Conservation (phyloP, 2,329 filamentous ascomycete species). For the Hortaea werneckii region DNA sequence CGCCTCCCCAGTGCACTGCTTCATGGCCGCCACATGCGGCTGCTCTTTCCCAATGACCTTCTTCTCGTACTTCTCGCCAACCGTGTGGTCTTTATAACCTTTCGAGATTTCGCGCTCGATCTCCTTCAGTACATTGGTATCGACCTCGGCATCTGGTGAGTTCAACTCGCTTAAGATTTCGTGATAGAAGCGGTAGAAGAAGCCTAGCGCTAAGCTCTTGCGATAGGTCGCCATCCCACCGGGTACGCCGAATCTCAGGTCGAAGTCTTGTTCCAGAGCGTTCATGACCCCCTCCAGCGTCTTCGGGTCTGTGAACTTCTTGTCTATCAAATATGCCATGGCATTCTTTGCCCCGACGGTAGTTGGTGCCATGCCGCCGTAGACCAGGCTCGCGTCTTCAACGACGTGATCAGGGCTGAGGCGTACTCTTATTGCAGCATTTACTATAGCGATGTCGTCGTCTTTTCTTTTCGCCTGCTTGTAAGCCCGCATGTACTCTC, state of each 20-base stretch:
- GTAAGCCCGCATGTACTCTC: constrained; percentile 80
- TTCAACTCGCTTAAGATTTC: constrained; percentile 60
- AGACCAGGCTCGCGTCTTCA: constrained; percentile 67
- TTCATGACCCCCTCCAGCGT: constrained; percentile 87
- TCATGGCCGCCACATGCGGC: constrained; percentile 80
- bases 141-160: constrained; percentile 42
- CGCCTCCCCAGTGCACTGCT: constrained; percentile 87
- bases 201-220: constrained; percentile 78
- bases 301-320: constrained; percentile 66
- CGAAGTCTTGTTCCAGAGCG: constrained; percentile 79
- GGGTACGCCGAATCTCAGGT: constrained; percentile 79
- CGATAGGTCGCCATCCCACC: constrained; percentile 97
- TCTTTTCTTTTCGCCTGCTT: constrained; percentile 97
- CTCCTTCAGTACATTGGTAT: constrained; percentile 68
- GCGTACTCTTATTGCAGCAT: constrained; percentile 67
- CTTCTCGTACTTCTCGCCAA: constrained; percentile 67
- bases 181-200: constrained; percentile 97
- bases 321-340: constrained; percentile 63
- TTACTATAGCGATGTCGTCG: constrained; percentile 97
- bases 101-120: constrained; percentile 75
- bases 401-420: constrained; percentile 62
- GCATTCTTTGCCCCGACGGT: constrained; percentile 80
- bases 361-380: constrained; percentile 88
- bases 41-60: constrained; percentile 77
- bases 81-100: constrained; percentile 67